Base-by-base conservation (phyloP, 1,284 basidiomycete species). In the Cerrena zonata region DNA sequence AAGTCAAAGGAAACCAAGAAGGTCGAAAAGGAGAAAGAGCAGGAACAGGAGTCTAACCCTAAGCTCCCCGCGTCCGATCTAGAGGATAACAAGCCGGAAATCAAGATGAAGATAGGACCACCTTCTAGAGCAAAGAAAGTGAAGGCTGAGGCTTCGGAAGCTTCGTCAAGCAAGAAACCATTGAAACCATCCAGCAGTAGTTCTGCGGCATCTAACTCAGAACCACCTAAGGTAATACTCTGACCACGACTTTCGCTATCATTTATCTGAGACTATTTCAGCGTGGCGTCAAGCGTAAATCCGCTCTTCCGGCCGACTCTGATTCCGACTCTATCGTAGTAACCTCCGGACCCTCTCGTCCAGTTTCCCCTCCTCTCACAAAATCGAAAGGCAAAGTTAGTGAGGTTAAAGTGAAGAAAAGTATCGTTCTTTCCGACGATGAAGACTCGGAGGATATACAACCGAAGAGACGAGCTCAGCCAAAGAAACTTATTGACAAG, bases 201-300 rank as follows among this genome's bases (percentile, higher is more conserved):
- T 25, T 19, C 25, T 22, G 27, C 36, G 38, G 21, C 38, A 5
- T 37, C 22, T n/a, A 15, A 2, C 10, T 22, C 40, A 34, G 54
- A 58, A 18, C 45, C 54, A 11, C 41, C 39, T 44, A 63, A 58
- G 57, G 60, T 62, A 44, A 37, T 24, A 5, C 13, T 3, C 5
- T 10, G 56, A 15, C 4, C 21, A 15, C 37, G 5, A 15, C 4
- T 39, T 4, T 39, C 4, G n/a, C 4, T 15, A 4, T 26, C 22
- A 13, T 11, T 23, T 51, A 38, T 23, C 30, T 53, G 22, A 22
- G 1, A 19, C 26, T 19, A 48, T 3, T 49, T 39, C 56, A 84
- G 80, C 71, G 79, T 49, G 80, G 79, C 4, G 66, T 63, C 4
- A 86, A 86, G 62, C 76, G 81, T 50, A 84, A 83, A 60, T 70